Evolutionary conservation across 2,329 filamentous ascomycete genomes (phyloP).

Genomic region (Calonectria multiphialidica): DNA sequence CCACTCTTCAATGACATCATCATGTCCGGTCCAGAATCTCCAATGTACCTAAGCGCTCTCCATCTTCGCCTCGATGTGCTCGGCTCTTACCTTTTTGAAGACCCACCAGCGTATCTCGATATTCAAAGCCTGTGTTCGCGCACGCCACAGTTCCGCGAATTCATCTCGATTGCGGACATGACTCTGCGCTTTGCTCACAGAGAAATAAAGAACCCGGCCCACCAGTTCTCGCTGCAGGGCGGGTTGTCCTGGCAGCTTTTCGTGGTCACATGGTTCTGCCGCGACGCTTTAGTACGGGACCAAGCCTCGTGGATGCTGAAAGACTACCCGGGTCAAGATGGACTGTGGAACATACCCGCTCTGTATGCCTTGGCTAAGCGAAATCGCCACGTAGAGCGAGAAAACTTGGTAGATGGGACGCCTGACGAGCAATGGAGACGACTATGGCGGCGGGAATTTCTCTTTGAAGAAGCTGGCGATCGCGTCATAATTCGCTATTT

Average conservation of each 20-base stretch:
- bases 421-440: slow-evolving; percentile 47
- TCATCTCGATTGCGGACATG: slow-evolving; percentile 46
- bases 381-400: slow-evolving; percentile 43
- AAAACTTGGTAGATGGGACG: slow-evolving; percentile 44
- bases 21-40: slow-evolving; percentile 40
- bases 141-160: slow-evolving; percentile 49
- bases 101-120: slow-evolving; percentile 42
- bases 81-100: slow-evolving; percentile 43
- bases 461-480: slow-evolving; percentile 50
- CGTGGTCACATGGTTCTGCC: slow-evolving; percentile 43
- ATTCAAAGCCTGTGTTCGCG: slow-evolving; percentile 33
- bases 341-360: slow-evolving; percentile 45
- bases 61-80: slow-evolving; percentile 48
- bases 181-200: slow-evolving; percentile 31
- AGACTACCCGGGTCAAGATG: slow-evolving; percentile 50
- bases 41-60: slow-evolving; percentile 46
- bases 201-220: slow-evolving; percentile 30
- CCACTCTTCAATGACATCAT: slow-evolving; percentile 49
- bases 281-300: slow-evolving; percentile 48
- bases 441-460: slow-evolving; percentile 48
- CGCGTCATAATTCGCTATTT: slow-evolving; percentile 47
- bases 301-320: slow-evolving; percentile 46
- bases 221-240: slow-evolving; percentile 43
- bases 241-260: slow-evolving; percentile 42
- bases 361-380: slow-evolving; percentile 43